Evolutionary conservation across 208 protist genomes (phyloP).

Genomic region (Trypanosoma avium): DNA sequence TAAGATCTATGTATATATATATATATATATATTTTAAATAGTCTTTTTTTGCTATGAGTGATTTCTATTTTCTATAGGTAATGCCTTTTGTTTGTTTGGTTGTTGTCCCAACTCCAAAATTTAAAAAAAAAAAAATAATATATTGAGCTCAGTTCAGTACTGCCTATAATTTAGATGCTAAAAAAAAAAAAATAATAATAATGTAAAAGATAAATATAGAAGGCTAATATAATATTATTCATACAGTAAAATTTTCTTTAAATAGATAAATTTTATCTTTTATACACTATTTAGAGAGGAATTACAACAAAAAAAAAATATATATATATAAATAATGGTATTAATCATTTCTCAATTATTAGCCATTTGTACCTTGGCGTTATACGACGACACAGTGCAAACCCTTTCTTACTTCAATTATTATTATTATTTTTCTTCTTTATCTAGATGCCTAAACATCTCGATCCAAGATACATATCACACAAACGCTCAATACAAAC

Average conservation of each 20-base stretch:
- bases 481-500: constrained; percentile 2
- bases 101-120: too few species aligned
- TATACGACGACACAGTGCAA: too few species aligned
- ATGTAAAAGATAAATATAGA: constrained; percentile 5
- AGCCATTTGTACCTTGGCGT: background rate
- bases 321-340: background rate
- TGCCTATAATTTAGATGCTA: background rate
- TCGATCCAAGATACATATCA: constrained; percentile 1
- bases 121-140: too few species aligned
- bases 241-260: too few species aligned
- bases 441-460: too few species aligned
- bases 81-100: too few species aligned
- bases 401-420: background rate
- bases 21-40: background rate
- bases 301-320: too few species aligned
- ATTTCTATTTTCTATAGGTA: too few species aligned
- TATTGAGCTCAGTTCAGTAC: background rate
- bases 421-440: background rate
- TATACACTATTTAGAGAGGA: too few species aligned
- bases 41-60: background rate
- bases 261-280: constrained; percentile 22
- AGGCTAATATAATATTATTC: too few species aligned
- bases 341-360: background rate
- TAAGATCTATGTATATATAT: background rate
- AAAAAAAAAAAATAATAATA: background rate